These are phyloP conservation scores for Xerocomellus intermedius DNA, from an alignment of 768 basidiomycete genomes.

Conservation along the genomic window DNA sequence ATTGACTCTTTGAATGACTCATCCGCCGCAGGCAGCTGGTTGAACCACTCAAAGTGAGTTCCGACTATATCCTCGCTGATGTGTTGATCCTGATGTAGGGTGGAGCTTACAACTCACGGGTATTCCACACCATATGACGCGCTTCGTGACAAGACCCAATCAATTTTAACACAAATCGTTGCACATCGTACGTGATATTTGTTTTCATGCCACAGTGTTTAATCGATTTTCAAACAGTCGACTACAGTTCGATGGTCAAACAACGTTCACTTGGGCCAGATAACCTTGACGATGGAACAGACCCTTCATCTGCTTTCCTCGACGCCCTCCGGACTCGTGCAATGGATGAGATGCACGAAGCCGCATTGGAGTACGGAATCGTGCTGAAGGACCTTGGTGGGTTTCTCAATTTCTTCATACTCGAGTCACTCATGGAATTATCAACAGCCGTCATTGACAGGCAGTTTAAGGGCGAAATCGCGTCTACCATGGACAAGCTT, in stretches of 20 bases:
- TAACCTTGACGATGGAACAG: slow-evolving; percentile 65
- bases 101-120: slow-evolving; percentile 77
- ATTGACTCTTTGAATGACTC: neutral
- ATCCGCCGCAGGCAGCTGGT: slow-evolving; percentile 41
- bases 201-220: neutral
- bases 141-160: slow-evolving; percentile 78
- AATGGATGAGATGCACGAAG: slow-evolving; percentile 83
- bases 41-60: slow-evolving; percentile 46
- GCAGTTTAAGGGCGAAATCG: slow-evolving; percentile 88
- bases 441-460: slow-evolving; percentile 75
- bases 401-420: slow-evolving; percentile 11
- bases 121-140: slow-evolving; percentile 83
- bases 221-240: slow-evolving; percentile 33
- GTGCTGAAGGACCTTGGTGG: slow-evolving; percentile 74
- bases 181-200: slow-evolving; percentile 57
- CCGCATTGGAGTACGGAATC: slow-evolving; percentile 82
- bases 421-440: slow-evolving; percentile 1
- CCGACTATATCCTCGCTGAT: slow-evolving; percentile 1
- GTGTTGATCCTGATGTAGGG: slow-evolving; percentile 39
- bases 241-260: slow-evolving; percentile 67
- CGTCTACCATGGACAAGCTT: slow-evolving; percentile 79
- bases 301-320: slow-evolving; percentile 73
- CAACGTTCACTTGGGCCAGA: slow-evolving; percentile 78
- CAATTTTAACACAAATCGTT: slow-evolving; percentile 83
- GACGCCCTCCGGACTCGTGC: slow-evolving; percentile 80